Conservation (phyloP, 2,329 filamentous ascomycete species). For the Chaetothyriales sp. region DNA sequence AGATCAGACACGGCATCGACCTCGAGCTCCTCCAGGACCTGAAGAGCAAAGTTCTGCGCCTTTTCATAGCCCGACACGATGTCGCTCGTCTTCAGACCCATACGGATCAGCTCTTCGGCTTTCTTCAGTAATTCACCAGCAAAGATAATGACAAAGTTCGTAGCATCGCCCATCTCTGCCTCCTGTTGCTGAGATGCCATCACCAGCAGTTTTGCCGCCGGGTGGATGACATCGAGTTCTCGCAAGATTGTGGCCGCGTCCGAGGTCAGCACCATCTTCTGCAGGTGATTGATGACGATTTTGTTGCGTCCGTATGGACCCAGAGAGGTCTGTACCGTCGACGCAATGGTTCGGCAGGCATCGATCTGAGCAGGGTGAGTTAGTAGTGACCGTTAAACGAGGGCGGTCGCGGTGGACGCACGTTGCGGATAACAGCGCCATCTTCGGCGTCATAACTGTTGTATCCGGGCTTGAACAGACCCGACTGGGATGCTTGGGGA, state of each 20-base stretch:
- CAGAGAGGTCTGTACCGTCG: constrained; percentile 90
- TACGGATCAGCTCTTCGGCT: constrained; percentile 86
- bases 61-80: constrained; percentile 93
- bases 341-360: constrained; percentile 87
- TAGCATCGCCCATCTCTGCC: constrained; percentile 96
- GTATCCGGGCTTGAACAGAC: constrained; percentile 92
- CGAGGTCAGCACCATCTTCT: constrained; percentile 98
- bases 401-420: constrained; percentile 1
- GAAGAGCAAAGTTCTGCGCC: constrained; percentile 75
- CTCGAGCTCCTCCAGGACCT: constrained; percentile 70
- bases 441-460: constrained; percentile 98
- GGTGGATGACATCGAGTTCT: constrained; percentile 95
- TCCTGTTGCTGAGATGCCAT: constrained; percentile 99
- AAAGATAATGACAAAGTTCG: constrained; percentile 89
- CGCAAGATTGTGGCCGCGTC: constrained; percentile 94
- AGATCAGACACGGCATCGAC: constrained; percentile 85
- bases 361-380: constrained; percentile 46
- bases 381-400: neutral
- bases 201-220: constrained; percentile 89
- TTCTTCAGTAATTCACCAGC: constrained; percentile 93
- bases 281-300: constrained; percentile 98
- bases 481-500: constrained; percentile 79
- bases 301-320: constrained; percentile 98
- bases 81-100: constrained; percentile 97
- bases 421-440: constrained; percentile 89